Evolutionary conservation across 2,329 filamentous ascomycete species (phyloP).

Genomic region (Cladosporium oxysporum): DNA sequence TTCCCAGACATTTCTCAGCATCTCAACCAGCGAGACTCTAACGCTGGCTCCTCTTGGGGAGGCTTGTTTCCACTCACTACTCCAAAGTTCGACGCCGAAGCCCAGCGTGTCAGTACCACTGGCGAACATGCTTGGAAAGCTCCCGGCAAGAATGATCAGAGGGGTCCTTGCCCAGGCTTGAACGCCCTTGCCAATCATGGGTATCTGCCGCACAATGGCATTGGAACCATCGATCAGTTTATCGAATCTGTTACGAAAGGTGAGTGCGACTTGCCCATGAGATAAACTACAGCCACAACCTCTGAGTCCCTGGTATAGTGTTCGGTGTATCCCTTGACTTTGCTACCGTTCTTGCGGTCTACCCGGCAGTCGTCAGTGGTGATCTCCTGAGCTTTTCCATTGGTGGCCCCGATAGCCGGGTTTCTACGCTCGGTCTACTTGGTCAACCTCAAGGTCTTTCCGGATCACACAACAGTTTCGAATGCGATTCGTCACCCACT

Average conservation of each 20-base stretch:
- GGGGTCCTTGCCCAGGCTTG: constrained; percentile 38
- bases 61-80: constrained; percentile 24
- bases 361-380: constrained; percentile 38
- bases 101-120: constrained; percentile 34
- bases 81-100: constrained; percentile 36
- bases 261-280: neutral
- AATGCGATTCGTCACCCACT: constrained; percentile 37
- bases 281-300: neutral
- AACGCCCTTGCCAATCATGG: constrained; percentile 39
- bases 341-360: constrained; percentile 36
- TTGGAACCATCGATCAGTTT: constrained; percentile 39
- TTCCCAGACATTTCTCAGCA: constrained; percentile 27
- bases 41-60: neutral
- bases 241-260: constrained; percentile 29
- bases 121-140: constrained; percentile 28
- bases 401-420: constrained; percentile 20
- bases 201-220: constrained; percentile 38
- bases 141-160: constrained; percentile 32
- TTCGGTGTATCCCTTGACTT: constrained; percentile 38
- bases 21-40: constrained; percentile 8
- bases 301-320: neutral
- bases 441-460: constrained; percentile 29
- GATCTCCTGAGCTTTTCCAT: constrained; percentile 33
- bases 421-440: neutral
- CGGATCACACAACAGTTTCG: constrained; percentile 36